Percentiles rank a stretch among this genome's conserved stretches.
Conservation (phyloP, 2,329 filamentous ascomycete genomes). For the Metarhizium sp. region DNA sequence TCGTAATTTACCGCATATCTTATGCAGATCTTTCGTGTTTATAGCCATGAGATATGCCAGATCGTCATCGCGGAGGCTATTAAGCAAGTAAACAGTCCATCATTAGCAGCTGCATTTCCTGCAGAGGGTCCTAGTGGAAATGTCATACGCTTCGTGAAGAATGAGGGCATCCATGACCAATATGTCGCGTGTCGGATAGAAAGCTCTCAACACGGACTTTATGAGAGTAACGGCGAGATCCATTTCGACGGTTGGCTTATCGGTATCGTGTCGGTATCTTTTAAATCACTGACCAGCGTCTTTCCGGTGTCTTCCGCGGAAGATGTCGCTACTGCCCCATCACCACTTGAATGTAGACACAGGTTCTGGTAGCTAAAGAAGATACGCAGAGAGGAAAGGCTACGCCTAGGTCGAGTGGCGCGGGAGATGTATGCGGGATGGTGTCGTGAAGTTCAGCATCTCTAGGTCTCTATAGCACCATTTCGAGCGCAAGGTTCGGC, state of each 20-base stretch:
- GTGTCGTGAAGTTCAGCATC: background rate
- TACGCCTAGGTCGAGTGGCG: background rate
- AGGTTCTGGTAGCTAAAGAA: background rate
- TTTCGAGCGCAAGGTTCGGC: background rate
- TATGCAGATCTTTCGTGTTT: slow-evolving; percentile 86
- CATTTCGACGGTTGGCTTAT: slow-evolving; percentile 21
- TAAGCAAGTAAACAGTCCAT: slow-evolving; percentile 21
- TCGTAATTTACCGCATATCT: slow-evolving; percentile 73
- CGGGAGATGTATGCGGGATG: background rate
- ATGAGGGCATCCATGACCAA: slow-evolving; percentile 80
- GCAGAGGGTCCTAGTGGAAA: slow-evolving; percentile 1
- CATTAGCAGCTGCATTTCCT: background rate
- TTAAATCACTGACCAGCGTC: background rate
- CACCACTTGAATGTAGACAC: background rate
- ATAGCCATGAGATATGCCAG: slow-evolving; percentile 79
- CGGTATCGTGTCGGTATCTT: background rate
- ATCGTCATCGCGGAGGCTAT: slow-evolving; percentile 79
- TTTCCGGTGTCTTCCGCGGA: background rate
- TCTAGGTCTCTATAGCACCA: background rate
- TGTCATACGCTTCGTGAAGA: slow-evolving; percentile 66
- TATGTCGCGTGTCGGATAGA: slow-evolving; percentile 78
- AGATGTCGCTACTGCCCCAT: background rate
- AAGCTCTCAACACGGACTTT: slow-evolving; percentile 75
- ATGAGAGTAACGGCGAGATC: slow-evolving; percentile 65
- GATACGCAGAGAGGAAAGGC: background rate